These are phyloP conservation scores for Xylaria castorea DNA, from an alignment of 495 filamentous ascomycete species.

Conservation along the genomic window DNA sequence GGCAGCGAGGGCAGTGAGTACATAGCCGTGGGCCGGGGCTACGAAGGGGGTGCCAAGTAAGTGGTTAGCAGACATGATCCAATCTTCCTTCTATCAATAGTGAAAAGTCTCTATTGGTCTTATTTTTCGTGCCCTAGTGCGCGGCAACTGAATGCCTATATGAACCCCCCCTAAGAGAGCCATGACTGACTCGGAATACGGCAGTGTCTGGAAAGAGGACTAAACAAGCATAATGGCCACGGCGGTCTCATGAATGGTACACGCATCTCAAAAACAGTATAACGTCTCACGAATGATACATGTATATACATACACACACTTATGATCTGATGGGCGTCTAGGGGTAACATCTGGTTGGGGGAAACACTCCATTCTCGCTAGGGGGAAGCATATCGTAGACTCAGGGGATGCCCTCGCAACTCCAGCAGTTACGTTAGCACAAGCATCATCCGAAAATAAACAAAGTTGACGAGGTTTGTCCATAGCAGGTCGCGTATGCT, in stretches of 20 bases:
- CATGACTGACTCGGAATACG: constrained; percentile 11
- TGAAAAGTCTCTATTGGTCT: not conserved
- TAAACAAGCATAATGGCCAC: not conserved
- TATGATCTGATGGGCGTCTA: constrained; percentile 15
- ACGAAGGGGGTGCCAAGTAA: constrained; percentile 43
- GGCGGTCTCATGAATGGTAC: not conserved
- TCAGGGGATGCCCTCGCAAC: not conserved
- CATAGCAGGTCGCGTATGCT: not conserved
- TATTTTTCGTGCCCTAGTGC: not conserved
- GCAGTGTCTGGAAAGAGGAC: constrained; percentile 27
- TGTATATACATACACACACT: not conserved
- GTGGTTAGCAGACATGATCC: constrained; percentile 11
- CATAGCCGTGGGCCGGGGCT: constrained; percentile 47
- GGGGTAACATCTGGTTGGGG: not conserved
- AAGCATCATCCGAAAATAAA: constrained; percentile 1
- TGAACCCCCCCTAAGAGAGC: not conserved
- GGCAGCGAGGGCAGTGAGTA: constrained; percentile 40
- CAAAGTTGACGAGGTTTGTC: not conserved
- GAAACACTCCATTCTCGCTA: constrained; percentile 4
- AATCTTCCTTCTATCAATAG: not conserved
- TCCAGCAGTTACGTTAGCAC: not conserved
- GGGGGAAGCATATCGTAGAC: constrained; percentile 7
- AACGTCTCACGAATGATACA: constrained; percentile 5
- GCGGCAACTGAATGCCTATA: not conserved
- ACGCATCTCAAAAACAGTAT: too few species aligned